Base-by-base conservation (phyloP, 2,329 filamentous ascomycete species). In the Cordyceps militaris region DNA sequence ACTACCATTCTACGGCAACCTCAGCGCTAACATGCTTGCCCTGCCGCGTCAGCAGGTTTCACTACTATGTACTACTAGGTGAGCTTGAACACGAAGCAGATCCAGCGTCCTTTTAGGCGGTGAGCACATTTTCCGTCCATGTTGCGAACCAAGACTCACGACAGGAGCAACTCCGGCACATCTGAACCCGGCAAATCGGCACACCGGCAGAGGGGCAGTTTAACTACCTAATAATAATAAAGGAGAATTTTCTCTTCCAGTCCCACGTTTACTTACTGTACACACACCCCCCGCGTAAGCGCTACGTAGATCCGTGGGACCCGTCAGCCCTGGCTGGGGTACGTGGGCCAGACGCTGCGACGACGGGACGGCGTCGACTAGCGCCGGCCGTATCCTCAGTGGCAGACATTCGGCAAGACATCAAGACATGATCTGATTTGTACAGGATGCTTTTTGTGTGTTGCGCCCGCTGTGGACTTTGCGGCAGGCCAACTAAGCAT, bases 231-330 rank as follows among this genome's bases (percentile, higher is more conserved):
- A n/a, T n/a, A n/a, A n/a, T n/a, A n/a, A n/a, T n/a, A 19, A 21
- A 47, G 30, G 19, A 23, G 36, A 49, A 49, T 34, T 11, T 13
- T 32, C 7, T 16, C 3, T 30, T 10, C n/a, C n/a, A n/a, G n/a
- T n/a, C n/a, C n/a, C n/a, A n/a, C n/a, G n/a, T n/a, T n/a, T n/a
- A n/a, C n/a, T n/a, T n/a, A n/a, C n/a, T n/a, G n/a, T n/a, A n/a
- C n/a, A n/a, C 40, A 42, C 38, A 53, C 50, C 14, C 46, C 47
- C 42, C 47, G n/a, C 47, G 21, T 50, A 50, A 50, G 47, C 47
- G 47, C 47, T 24, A 50, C 28, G 47, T 24, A 50, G 30, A 36
- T 34, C 47, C 21, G 30, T 38, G 16, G 36, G 30, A 36, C 23
- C 47, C 21, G 30, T 38, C 30, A 50, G 47, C 30, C 47, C 47